Evolutionary conservation across 225 moss, liverwort and hornwort species (phyloP).

Genomic region (Polytrichum commune): DNA sequence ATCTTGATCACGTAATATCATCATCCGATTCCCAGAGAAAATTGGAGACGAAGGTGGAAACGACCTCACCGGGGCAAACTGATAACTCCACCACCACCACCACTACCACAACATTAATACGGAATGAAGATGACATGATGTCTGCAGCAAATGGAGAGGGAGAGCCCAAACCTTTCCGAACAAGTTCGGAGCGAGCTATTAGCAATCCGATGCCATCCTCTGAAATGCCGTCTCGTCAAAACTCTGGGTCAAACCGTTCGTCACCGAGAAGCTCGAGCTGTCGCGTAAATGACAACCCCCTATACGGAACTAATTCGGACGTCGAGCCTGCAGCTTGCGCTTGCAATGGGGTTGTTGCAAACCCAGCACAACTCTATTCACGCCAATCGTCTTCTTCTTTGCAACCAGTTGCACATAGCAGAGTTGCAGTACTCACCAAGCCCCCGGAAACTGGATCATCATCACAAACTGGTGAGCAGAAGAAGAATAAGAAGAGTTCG

Average conservation of each 20-base stretch:
- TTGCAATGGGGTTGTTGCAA: background rate
- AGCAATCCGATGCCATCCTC: background rate
- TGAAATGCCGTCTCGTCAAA: background rate
- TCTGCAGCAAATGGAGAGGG: background rate
- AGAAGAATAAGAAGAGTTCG: background rate
- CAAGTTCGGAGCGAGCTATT: background rate
- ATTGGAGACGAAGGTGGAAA: too few relatives aligned
- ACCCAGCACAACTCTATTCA: background rate
- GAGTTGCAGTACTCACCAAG: background rate
- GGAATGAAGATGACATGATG: background rate
- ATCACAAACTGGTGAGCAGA: background rate
- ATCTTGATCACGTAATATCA: background rate
- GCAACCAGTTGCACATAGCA: too few relatives aligned
- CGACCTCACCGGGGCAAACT: too few relatives aligned
- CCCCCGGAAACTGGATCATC: background rate
- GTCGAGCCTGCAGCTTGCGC: conserved; percentile 6
- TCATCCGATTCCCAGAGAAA: too few relatives aligned
- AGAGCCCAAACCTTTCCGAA: background rate
- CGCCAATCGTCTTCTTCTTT: background rate
- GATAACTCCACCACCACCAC: too few relatives aligned
- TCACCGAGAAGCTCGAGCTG: conserved; percentile 14
- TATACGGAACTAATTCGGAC: conserved; percentile 30
- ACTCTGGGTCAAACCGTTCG: conserved; percentile 1
- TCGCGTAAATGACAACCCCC: conserved; percentile 32
- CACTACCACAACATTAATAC: too few relatives aligned